These are phyloP conservation scores for Zygoascus biomembranicola DNA, from an alignment of 805 yeast genomes.

Conservation along the genomic window DNA sequence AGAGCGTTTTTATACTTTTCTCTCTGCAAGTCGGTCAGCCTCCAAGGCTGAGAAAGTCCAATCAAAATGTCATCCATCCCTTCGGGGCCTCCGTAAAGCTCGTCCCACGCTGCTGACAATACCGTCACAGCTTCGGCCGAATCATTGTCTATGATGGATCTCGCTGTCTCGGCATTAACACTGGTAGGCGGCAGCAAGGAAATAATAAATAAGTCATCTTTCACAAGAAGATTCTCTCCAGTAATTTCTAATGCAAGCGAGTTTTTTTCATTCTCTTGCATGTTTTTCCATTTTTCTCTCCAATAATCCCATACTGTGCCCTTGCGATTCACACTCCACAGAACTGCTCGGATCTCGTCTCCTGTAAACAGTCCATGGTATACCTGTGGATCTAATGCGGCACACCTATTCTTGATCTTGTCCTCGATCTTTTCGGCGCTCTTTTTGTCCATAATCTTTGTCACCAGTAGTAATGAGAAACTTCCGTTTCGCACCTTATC, in stretches of 20 bases:
- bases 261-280: background rate
- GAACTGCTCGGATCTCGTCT: background rate
- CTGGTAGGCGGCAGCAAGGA: background rate
- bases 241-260: background rate
- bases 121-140: background rate
- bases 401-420: background rate
- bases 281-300: background rate
- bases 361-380: background rate
- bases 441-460: background rate
- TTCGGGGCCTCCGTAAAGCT: background rate
- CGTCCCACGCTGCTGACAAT: background rate
- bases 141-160: background rate
- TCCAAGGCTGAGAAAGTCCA: slow-evolving; percentile 2
- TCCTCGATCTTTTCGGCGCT: background rate
- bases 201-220: background rate
- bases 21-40: background rate
- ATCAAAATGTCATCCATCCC: background rate
- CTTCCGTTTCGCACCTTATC: background rate
- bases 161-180: background rate
- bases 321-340: slow-evolving; percentile 1
- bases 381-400: background rate
- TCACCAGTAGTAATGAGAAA: background rate
- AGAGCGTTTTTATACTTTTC: slow-evolving; percentile 1
- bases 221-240: background rate
- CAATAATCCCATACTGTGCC: slow-evolving; percentile 3